Conservation (phyloP, 1,284 basidiomycete species). For the Ustilago shanxiensis region DNA sequence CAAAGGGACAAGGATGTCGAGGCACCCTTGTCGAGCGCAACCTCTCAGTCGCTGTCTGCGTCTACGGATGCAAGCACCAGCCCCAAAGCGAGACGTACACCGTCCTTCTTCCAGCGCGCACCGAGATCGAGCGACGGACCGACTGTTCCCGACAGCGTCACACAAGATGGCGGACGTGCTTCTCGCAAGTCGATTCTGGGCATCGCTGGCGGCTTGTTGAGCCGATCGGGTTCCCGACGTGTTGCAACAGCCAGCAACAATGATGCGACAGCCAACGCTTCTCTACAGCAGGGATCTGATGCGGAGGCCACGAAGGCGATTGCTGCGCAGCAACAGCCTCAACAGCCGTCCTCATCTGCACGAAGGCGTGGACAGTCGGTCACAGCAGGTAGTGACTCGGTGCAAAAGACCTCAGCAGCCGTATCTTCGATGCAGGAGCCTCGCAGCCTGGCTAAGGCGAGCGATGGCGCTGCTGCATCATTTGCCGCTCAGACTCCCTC, state of each 20-base stretch:
- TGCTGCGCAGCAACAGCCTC: slow-evolving; percentile 14
- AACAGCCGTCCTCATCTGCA: slow-evolving; percentile 15
- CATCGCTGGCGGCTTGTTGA: slow-evolving; percentile 49
- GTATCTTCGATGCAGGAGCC: slow-evolving; percentile 5
- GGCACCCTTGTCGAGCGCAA: slow-evolving; percentile 8
- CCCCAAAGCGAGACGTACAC: slow-evolving; percentile 50
- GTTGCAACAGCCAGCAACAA: slow-evolving; percentile 7
- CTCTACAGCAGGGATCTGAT: not conserved
- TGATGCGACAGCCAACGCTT: not conserved
- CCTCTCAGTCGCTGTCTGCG: slow-evolving; percentile 18
- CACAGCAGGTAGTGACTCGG: not conserved
- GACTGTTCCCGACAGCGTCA: slow-evolving; percentile 13
- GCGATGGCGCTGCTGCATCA: not conserved
- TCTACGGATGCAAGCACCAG: slow-evolving; percentile 40
- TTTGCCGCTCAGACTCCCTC: slow-evolving; percentile 22
- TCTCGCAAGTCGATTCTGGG: slow-evolving; percentile 64
- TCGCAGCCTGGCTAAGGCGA: slow-evolving; percentile 7
- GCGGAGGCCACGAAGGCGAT: not conserved
- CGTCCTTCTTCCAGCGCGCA: slow-evolving; percentile 52
- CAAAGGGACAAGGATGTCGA: slow-evolving; percentile 37
- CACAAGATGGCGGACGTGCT: slow-evolving; percentile 45
- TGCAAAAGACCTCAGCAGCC: slow-evolving; percentile 8
- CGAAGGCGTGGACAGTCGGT: slow-evolving; percentile 29
- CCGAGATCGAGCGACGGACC: slow-evolving; percentile 43
- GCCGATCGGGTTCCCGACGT: slow-evolving; percentile 42